Conservation (phyloP, 2,329 filamentous ascomycete species). For the Diaporthe amygdali region DNA sequence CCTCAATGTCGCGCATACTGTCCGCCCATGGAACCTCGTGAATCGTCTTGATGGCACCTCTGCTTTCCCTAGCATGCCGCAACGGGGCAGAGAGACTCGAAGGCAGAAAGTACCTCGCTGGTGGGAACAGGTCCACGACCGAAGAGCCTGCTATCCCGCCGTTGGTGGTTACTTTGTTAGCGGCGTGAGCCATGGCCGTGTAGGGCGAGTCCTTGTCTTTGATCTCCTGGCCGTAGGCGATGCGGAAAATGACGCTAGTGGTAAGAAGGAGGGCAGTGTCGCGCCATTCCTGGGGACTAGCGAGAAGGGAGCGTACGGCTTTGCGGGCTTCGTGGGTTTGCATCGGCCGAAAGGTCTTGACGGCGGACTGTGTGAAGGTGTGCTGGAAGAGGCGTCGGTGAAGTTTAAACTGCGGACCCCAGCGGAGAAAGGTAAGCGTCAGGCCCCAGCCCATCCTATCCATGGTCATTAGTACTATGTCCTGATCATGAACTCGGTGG, state of each 20-base stretch:
- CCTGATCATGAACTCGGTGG: background rate
- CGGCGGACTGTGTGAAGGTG: constrained; percentile 41
- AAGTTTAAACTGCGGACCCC: constrained; percentile 43
- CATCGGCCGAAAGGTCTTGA: constrained; percentile 38
- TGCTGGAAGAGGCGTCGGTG: constrained; percentile 47
- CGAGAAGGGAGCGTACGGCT: constrained; percentile 32
- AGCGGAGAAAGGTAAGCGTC: constrained; percentile 48
- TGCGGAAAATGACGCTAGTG: constrained; percentile 34
- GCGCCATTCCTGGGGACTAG: constrained; percentile 29
- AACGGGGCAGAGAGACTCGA: constrained; percentile 34
- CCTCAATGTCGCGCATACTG: constrained; percentile 36
- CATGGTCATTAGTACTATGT: background rate
- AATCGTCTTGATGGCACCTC: constrained; percentile 41
- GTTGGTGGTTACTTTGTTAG: constrained; percentile 34
- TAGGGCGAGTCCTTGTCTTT: constrained; percentile 29
- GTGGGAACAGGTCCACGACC: constrained; percentile 54
- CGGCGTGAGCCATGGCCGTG: constrained; percentile 31
- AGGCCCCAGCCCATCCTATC: constrained; percentile 46
- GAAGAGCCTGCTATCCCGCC: constrained; percentile 39
- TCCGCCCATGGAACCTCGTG: constrained; percentile 48
- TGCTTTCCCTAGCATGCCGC: constrained; percentile 34
- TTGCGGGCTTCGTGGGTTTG: constrained; percentile 38
- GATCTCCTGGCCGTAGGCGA: constrained; percentile 33
- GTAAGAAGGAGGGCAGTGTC: constrained; percentile 31
- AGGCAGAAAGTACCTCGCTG: constrained; percentile 46